Evolutionary conservation across 192 early-diverging fungal species (phyloP).

Genomic region (Obelidium mucronatum): DNA sequence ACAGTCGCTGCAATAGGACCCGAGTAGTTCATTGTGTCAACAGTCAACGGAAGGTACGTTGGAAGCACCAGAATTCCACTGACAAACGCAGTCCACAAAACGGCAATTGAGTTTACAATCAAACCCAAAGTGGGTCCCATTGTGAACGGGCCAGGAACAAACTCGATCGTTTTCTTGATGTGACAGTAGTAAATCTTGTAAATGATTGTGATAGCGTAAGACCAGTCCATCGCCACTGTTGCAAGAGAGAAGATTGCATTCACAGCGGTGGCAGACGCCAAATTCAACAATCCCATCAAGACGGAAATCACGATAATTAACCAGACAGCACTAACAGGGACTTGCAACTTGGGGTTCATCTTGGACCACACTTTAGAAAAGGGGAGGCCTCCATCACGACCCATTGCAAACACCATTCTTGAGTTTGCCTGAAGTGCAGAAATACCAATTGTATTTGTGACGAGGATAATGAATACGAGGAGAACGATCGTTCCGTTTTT

Average conservation of each 20-base stretch:
- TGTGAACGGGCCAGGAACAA: slow-evolving; percentile 21
- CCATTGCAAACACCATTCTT: slow-evolving; percentile 60
- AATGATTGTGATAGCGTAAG: slow-evolving; percentile 15
- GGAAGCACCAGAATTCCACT: slow-evolving; percentile 11
- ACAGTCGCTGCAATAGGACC: slow-evolving; percentile 14
- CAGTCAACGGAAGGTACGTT: background rate
- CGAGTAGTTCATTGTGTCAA: slow-evolving; percentile 14
- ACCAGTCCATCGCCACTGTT: slow-evolving; percentile 41
- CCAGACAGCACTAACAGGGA: slow-evolving; percentile 57
- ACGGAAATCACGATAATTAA: slow-evolving; percentile 43
- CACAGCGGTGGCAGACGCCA: slow-evolving; percentile 24
- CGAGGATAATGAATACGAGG: slow-evolving; percentile 46
- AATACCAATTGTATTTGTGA: slow-evolving; percentile 51
- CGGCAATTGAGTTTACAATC: slow-evolving; percentile 19
- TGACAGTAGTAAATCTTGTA: slow-evolving; percentile 37
- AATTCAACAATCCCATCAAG: slow-evolving; percentile 36
- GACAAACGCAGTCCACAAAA: slow-evolving; percentile 25
- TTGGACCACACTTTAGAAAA: slow-evolving; percentile 40
- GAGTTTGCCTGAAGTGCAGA: slow-evolving; percentile 52
- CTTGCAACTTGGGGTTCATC: slow-evolving; percentile 46
- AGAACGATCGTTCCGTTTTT: slow-evolving; percentile 44
- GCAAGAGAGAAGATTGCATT: slow-evolving; percentile 53
- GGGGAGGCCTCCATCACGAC: slow-evolving; percentile 59
- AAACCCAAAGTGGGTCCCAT: slow-evolving; percentile 16
- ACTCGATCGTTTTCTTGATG: slow-evolving; percentile 2